A percentile compares a stretch with the other conserved stretches of the same genome.
These are phyloP conservation scores for Hypoxylon lienhwacheense DNA, from an alignment of 495 filamentous ascomycete genomes.

Conservation along the genomic window DNA sequence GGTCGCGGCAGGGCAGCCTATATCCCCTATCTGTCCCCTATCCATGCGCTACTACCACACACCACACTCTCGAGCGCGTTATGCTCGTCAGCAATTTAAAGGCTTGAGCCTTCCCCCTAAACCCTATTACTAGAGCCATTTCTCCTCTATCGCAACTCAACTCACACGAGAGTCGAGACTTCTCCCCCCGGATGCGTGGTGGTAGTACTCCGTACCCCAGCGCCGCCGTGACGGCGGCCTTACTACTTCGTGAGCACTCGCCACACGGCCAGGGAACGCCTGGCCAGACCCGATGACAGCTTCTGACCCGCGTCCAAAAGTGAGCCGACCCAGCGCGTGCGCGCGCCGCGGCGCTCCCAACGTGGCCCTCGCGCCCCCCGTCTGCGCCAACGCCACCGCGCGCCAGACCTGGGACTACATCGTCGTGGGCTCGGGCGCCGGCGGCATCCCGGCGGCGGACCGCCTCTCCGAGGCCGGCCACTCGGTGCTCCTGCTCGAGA, in stretches of 20 bases:
- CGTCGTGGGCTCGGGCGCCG: constrained; percentile 60
- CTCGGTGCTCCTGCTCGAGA: constrained; percentile 59
- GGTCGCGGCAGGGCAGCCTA: not conserved
- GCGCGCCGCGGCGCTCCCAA: constrained; percentile 26
- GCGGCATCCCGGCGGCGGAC: constrained; percentile 59
- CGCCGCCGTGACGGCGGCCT: constrained; percentile 18
- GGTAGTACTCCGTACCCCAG: constrained; percentile 19
- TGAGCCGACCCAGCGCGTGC: too few relatives aligned
- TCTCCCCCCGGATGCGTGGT: too few relatives aligned
- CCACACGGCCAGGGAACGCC: too few relatives aligned
- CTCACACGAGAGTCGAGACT: constrained; percentile 22
- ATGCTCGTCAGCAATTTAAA: constrained; percentile 7
- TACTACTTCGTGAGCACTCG: constrained; percentile 29
- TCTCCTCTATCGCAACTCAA: not conserved
- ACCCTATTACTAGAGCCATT: not conserved
- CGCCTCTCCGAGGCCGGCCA: constrained; percentile 58
- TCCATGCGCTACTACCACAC: too few relatives aligned
- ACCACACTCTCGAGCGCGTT: too few relatives aligned
- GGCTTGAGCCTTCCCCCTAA: not conserved
- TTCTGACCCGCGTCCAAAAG: too few relatives aligned
- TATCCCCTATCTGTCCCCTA: not conserved
- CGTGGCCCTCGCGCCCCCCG: constrained; percentile 29
- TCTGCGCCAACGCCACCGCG: constrained; percentile 40
- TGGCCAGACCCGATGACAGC: too few relatives aligned
- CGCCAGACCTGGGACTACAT: constrained; percentile 59